These are phyloP conservation scores for Fusarium hainanense DNA, from an alignment of 2,329 filamentous ascomycete genomes.

Conservation along the genomic window DNA sequence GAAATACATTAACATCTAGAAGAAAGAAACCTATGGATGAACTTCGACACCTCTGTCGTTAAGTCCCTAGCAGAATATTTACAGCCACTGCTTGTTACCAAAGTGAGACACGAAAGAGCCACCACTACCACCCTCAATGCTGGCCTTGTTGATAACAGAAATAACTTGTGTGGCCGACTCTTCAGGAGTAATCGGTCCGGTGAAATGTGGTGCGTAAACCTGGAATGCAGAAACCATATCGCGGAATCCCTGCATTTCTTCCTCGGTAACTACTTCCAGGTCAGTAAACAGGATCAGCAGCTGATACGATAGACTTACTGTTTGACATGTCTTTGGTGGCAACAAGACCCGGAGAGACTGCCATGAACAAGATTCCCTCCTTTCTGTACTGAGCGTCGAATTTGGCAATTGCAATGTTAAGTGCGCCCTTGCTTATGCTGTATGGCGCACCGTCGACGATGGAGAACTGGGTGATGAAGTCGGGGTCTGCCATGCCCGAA, in stretches of 20 bases:
- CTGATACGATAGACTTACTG: constrained; percentile 27
- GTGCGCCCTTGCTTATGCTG: constrained; percentile 61
- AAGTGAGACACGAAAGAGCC: constrained; percentile 66
- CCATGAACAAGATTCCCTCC: constrained; percentile 64
- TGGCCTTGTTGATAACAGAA: constrained; percentile 47
- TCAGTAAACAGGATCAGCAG: too few relatives aligned
- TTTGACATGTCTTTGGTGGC: constrained; percentile 51
- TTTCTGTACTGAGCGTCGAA: constrained; percentile 61
- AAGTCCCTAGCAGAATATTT: not conserved
- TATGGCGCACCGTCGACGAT: constrained; percentile 56
- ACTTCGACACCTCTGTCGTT: accelerated
- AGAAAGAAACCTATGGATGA: not conserved
- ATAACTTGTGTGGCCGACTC: constrained; percentile 51
- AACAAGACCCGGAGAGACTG: constrained; percentile 63
- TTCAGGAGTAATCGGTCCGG: constrained; percentile 48
- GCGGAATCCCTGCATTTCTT: constrained; percentile 41
- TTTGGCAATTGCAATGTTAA: constrained; percentile 65
- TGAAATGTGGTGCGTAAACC: constrained; percentile 55
- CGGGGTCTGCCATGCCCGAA: constrained; percentile 59
- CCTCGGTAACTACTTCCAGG: constrained; percentile 36
- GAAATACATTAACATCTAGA: not conserved
- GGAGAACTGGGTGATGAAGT: constrained; percentile 53
- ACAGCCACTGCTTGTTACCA: constrained; percentile 66
- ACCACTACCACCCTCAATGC: constrained; percentile 57
- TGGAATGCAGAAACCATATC: constrained; percentile 47